Evolutionary conservation across 169 alveolate species (phyloP).

Genomic region (Sarcocystis neurona): DNA sequence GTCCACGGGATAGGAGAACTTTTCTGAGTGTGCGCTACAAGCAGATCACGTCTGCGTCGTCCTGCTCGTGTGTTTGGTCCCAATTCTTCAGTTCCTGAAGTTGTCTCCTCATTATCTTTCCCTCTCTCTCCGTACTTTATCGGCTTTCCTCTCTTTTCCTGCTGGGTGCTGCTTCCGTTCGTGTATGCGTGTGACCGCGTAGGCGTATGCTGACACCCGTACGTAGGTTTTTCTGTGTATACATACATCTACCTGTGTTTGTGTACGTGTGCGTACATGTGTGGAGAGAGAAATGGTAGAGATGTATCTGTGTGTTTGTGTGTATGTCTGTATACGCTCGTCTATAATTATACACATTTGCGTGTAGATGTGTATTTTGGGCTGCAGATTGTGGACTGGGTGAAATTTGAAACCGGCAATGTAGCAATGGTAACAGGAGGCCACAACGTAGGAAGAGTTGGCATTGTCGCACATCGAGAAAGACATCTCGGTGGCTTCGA

Average conservation of each 20-base stretch:
- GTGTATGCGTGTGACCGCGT: too few relatives aligned
- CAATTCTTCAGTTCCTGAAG: too few relatives aligned
- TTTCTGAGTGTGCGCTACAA: background rate
- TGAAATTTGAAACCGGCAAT: slow-evolving; percentile 95
- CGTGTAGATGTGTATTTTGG: background rate
- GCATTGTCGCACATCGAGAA: slow-evolving; percentile 93
- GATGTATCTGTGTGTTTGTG: background rate
- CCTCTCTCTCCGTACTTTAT: too few relatives aligned
- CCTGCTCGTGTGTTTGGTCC: too few relatives aligned
- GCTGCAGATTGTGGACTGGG: slow-evolving; percentile 82
- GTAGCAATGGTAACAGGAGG: slow-evolving; percentile 96
- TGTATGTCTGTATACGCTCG: background rate
- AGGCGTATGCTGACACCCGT: background rate
- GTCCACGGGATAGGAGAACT: background rate
- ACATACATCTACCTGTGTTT: too few relatives aligned
- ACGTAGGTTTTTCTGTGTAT: background rate
- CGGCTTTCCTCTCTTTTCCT: too few relatives aligned
- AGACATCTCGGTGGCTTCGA: slow-evolving; percentile 97
- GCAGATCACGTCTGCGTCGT: too few relatives aligned
- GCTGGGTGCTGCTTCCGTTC: too few relatives aligned
- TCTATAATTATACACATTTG: background rate
- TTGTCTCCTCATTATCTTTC: too few relatives aligned
- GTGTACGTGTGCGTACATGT: too few relatives aligned
- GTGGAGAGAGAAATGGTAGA: background rate
- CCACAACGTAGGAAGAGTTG: slow-evolving; percentile 99